These are phyloP conservation scores for Cadophora malorum DNA, from an alignment of 2,329 filamentous ascomycete genomes.

Conservation along the genomic window DNA sequence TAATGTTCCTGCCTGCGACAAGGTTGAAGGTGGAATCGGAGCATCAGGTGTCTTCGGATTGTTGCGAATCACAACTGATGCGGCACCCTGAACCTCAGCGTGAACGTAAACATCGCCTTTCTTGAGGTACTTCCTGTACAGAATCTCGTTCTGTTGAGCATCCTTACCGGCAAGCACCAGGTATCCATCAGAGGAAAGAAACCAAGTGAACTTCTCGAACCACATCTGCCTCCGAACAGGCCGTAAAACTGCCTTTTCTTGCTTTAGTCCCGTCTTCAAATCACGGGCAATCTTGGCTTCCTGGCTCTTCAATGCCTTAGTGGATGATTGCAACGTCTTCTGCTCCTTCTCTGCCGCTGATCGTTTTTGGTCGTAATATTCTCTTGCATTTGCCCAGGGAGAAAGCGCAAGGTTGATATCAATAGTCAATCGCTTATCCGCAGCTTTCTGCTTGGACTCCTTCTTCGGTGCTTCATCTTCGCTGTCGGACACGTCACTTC, in stretches of 20 bases:
- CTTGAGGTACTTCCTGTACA: slow-evolving; percentile 86
- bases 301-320: slow-evolving; percentile 84
- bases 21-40: slow-evolving; percentile 87
- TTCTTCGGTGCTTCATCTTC: slow-evolving; percentile 55
- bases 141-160: slow-evolving; percentile 84
- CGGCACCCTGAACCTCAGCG: slow-evolving; percentile 84
- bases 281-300: slow-evolving; percentile 88
- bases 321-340: slow-evolving; percentile 82
- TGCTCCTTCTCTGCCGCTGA: slow-evolving; percentile 84
- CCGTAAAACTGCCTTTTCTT: slow-evolving; percentile 86
- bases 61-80: slow-evolving; percentile 91
- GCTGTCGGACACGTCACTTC: slow-evolving; percentile 67
- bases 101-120: slow-evolving; percentile 94
- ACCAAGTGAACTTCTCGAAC: slow-evolving; percentile 98
- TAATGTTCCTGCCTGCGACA: slow-evolving; percentile 87
- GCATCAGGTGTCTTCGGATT: slow-evolving; percentile 77
- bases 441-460: slow-evolving; percentile 48
- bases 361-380: slow-evolving; percentile 91
- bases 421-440: slow-evolving; percentile 67
- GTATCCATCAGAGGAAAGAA: slow-evolving; percentile 94
- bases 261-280: slow-evolving; percentile 85
- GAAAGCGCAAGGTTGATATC: slow-evolving; percentile 85
- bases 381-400: slow-evolving; percentile 86
- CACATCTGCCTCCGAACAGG: slow-evolving; percentile 85
- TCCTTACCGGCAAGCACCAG: slow-evolving; percentile 90